Base-by-base conservation (phyloP, 345 rosid genomes). In the Citrus australasica region DNA sequence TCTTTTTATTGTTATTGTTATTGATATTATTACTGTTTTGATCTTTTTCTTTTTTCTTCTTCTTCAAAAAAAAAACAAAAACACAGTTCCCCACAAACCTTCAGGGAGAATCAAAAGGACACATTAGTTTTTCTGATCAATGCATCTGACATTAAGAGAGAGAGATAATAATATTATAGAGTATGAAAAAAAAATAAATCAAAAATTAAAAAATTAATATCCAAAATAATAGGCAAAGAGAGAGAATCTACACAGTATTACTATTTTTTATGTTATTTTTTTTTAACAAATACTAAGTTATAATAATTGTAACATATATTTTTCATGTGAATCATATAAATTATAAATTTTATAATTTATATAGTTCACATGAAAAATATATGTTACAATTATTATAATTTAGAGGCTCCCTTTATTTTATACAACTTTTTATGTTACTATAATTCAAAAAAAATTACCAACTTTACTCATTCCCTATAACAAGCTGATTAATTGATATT, bases 61-160 rank as follows among this genome's bases (percentile, higher is more conserved):
- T 42, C 82, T 83, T 81, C 76, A 76, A 69, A 82, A 55, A 83
- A 55, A 83, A 72, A 46, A 75, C 82, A 82, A 82, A 64, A 73
- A 51, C 86, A 81, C 92, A 78, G 83, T 87, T 89, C 88, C 92
- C 92, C 83, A 86, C 79, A 69, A 68, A 69, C 76, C 80, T 2
- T 17, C 58, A 28, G 84, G 80, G 81, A 82, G 82, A 80, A 89
- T 84, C 87, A 82, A 82, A 63, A 83, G 70, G 53, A 17, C 60
- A 56, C 81, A 27, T 74, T 80, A 76, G 82, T 79, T 77, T 76
- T 62, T 82, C 88, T 87, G 88, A 69, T 74, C 79, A 79, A 76
- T 70, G 71, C 67, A 65, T 77, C 89, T 82, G 86, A 85, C 81
- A 75, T 19, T 55, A 27, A 67, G 73, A 56, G 79, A 76, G 80